Evolutionary conservation across 805 yeast species (phyloP).

Genomic region (Candida yuanshanica): DNA sequence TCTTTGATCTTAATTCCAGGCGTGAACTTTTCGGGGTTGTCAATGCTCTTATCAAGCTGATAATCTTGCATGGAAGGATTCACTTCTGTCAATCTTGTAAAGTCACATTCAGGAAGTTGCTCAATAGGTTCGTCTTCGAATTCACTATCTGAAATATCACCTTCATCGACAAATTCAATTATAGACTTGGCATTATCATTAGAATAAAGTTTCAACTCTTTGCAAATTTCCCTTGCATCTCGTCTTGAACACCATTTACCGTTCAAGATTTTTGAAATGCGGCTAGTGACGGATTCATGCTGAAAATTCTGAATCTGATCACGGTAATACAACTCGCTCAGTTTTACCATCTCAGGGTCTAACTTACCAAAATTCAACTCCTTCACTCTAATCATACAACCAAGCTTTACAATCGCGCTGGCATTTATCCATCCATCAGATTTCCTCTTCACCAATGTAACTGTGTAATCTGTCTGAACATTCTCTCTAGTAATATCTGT

Average conservation of each 20-base stretch:
- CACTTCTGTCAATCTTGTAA: too few species aligned
- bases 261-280: background rate
- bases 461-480: background rate
- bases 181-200: background rate
- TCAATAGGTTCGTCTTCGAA: too few species aligned
- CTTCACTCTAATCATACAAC: constrained; percentile 14
- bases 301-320: constrained; percentile 18
- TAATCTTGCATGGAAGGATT: too few species aligned
- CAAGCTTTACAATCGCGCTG: constrained; percentile 9
- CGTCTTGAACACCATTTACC: constrained; percentile 1
- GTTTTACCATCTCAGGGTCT: constrained; percentile 23
- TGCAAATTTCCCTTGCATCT: background rate
- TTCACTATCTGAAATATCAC: background rate
- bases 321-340: constrained; percentile 21
- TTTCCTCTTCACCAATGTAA: constrained; percentile 11
- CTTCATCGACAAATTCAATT: background rate
- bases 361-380: constrained; percentile 16
- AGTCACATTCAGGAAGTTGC: too few species aligned
- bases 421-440: constrained; percentile 26
- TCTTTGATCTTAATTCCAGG: too few species aligned
- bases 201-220: background rate
- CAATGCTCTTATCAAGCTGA: too few species aligned
- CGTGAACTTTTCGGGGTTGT: too few species aligned
- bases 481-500: constrained; percentile 10
- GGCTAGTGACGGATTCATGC: constrained; percentile 15